Evolutionary conservation across 176 grass and related monocot species (phyloP).

Genomic region (Avena atlantica): DNA sequence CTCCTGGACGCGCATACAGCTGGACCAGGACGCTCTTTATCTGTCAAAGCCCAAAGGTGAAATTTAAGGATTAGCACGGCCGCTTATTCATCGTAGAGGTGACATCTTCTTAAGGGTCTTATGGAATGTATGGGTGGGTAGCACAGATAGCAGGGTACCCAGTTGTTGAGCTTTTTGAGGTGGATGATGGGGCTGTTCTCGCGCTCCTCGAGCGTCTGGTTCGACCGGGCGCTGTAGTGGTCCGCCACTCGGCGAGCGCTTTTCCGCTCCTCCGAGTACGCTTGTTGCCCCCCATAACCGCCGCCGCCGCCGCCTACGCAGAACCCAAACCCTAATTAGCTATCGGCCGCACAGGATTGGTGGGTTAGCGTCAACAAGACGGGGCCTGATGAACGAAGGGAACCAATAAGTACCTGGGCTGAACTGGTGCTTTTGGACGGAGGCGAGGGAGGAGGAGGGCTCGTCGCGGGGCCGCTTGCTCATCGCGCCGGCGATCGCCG

Average conservation of each 20-base stretch:
- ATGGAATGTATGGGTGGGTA: too few relatives aligned
- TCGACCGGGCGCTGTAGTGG: slow-evolving; percentile 95
- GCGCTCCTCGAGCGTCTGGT: slow-evolving; percentile 96
- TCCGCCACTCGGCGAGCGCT: slow-evolving; percentile 74
- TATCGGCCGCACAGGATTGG: not conserved
- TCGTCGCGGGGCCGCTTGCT: slow-evolving; percentile 60
- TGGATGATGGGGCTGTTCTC: slow-evolving; percentile 98
- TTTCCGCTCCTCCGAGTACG: slow-evolving; percentile 53
- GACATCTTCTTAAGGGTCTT: not conserved
- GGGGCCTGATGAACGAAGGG: not conserved
- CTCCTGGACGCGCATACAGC: slow-evolving; percentile 68
- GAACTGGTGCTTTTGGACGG: slow-evolving; percentile 56
- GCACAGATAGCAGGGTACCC: slow-evolving; percentile 49
- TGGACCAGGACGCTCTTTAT: slow-evolving; percentile 97
- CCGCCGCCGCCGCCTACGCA: slow-evolving; percentile 28
- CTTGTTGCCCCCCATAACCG: slow-evolving; percentile 36
- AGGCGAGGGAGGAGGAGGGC: slow-evolving; percentile 36
- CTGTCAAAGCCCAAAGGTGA: slow-evolving; percentile 38
- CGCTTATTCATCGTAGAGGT: not conserved
- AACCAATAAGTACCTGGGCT: slow-evolving; percentile 40
- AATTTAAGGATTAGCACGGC: not conserved
- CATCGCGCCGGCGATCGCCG: slow-evolving; percentile 40
- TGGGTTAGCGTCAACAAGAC: not conserved
- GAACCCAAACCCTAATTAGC: slow-evolving; percentile 44
- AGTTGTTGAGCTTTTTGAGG: slow-evolving; percentile 99